Conservation (phyloP, 345 rosid species). For the Kernera saxatilis region DNA sequence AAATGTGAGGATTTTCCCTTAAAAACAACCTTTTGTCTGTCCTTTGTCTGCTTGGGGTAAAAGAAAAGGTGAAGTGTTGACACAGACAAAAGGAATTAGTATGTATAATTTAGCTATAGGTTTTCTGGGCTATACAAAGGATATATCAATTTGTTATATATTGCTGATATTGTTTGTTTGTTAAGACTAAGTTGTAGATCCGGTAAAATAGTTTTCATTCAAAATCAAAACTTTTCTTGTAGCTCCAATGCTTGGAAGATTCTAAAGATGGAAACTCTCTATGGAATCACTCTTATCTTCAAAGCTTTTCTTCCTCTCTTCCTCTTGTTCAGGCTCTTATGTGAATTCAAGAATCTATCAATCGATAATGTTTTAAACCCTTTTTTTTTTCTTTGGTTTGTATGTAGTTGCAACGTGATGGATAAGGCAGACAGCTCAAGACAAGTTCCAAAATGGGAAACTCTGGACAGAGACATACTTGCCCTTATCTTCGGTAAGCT, state of each 20-base stretch:
- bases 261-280: too few species aligned
- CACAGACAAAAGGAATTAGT: background rate
- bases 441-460: background rate
- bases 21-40: background rate
- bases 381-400: background rate
- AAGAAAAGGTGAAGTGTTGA: background rate
- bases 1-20: background rate
- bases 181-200: too few species aligned
- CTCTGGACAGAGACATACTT: conserved; percentile 5
- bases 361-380: background rate
- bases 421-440: background rate
- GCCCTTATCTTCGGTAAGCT: background rate
- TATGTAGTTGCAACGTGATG: background rate
- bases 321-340: background rate
- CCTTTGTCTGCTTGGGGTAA: background rate
- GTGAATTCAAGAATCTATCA: background rate
- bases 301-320: background rate
- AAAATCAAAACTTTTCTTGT: background rate
- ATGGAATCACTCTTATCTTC: background rate
- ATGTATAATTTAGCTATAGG: too few species aligned
- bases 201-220: background rate
- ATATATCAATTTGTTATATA: too few species aligned
- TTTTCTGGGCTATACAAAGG: too few species aligned
- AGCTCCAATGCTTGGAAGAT: background rate
- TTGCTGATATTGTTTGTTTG: too few species aligned